Base-by-base conservation (phyloP, 345 rosid species). In the Gossypium mustelinum region DNA sequence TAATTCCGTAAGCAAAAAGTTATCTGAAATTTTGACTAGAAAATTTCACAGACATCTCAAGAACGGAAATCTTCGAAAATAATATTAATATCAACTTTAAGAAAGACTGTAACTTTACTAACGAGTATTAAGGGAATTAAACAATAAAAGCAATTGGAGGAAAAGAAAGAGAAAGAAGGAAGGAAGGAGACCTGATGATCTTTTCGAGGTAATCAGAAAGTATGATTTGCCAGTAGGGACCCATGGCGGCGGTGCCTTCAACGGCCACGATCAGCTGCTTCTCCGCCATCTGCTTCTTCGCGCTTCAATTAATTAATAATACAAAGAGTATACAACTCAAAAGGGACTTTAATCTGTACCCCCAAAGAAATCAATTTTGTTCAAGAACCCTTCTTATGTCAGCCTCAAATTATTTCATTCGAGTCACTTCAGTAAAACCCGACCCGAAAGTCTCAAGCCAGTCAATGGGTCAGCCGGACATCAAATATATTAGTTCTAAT, bases 241-340 rank as follows among this genome's bases (percentile, higher is more conserved):
- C 99, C 88, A 95, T 79, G 52, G 98, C 97, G 0, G 97, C 97
- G 5, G 98, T 93, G 51, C 93, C 92, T 87, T 95, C 99, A 13
- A 92, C 85, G 71, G 87, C 97, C 56, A 95, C 89, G 86, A 91
- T 91, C 80, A 93, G 84, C 85, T 93, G 94, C 61, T 82, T 93
- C 85, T 88, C 88, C 80, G 92, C 85, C 93, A 90, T 88, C 20
- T n/a, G 39, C 39, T 39, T 5, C 41, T 34, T 34, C 41, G 41
- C 41, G 41, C 41, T 34, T 4, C 7, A 34, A 34, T 34, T 34
- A 34, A 34, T 34, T 34, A 34, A 34, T 34, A 34, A 34, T 34
- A 34, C 41, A 34, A 34, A 34, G 41, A 34, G 41, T 34, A 34
- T 5, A 34, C 41, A 5, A 34, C 41, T 34, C 41, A 34, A 34